phyloP scores from a whole-genome alignment of 164 flowering plant genomes.

The Vitis amurensis region DNA sequence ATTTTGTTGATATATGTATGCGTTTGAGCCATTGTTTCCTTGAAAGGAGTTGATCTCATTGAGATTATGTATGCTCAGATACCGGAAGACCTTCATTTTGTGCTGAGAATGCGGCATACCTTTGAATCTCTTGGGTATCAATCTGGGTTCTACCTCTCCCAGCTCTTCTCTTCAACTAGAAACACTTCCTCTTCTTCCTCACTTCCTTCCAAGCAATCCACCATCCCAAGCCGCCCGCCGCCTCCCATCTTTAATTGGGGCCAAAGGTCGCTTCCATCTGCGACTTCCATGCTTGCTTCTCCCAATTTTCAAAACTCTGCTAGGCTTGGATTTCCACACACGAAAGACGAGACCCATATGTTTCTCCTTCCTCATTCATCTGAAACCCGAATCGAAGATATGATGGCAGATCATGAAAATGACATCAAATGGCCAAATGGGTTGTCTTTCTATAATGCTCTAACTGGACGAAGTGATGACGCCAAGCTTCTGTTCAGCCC shows the following conservation, averaged over 20 bases:
- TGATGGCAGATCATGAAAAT: conserved; percentile 70
- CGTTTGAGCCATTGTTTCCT: conserved; percentile 1
- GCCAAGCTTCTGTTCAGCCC: conserved; percentile 69
- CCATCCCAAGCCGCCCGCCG: conserved; percentile 51
- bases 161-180: conserved; percentile 80
- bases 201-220: conserved; percentile 54
- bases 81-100: conserved; percentile 96
- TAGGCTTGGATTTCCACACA: conserved; percentile 54
- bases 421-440: conserved; percentile 99
- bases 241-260: conserved; percentile 86
- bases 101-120: conserved; percentile 96
- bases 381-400: conserved; percentile 64
- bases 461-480: conserved; percentile 62
- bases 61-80: conserved; percentile 45
- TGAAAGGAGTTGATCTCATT: conserved; percentile 3
- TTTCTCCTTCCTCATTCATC: conserved; percentile 73
- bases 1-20: background rate
- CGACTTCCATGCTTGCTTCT: conserved; percentile 43
- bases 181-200: conserved; percentile 50
- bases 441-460: conserved; percentile 75
- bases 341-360: conserved; percentile 76
- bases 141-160: conserved; percentile 92
- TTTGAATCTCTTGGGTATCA: conserved; percentile 97
- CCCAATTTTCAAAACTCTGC: conserved; percentile 53
- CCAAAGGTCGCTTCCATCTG: conserved; percentile 59